These are phyloP conservation scores for Pleurotus citrinopileatus DNA, from an alignment of 768 basidiomycete species.

Conservation along the genomic window DNA sequence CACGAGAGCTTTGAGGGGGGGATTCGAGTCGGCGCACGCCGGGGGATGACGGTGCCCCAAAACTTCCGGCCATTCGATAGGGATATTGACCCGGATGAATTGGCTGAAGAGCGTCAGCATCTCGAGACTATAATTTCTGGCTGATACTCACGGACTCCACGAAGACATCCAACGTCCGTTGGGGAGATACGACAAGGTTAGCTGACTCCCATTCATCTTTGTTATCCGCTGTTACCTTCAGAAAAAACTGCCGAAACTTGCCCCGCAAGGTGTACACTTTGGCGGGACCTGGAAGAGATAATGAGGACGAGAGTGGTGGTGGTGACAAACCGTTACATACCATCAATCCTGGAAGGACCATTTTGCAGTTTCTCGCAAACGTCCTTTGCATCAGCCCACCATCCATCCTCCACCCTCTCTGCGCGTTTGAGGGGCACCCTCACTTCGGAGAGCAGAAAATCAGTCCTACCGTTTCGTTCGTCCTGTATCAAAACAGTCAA, in stretches of 20 bases:
- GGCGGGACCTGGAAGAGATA: constrained; percentile 49
- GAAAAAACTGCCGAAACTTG: constrained; percentile 65
- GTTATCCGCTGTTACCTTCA: constrained; percentile 56
- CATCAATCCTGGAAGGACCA: constrained; percentile 67
- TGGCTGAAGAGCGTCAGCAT: constrained; percentile 3
- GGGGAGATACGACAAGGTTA: constrained; percentile 52
- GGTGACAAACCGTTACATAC: constrained; percentile 28
- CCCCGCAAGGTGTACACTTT: constrained; percentile 66
- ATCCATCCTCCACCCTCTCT: constrained; percentile 50
- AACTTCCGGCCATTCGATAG: not conserved
- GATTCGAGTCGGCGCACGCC: not conserved
- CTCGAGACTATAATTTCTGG: not conserved
- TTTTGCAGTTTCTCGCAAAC: constrained; percentile 56
- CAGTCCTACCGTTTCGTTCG: constrained; percentile 46
- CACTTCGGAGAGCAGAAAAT: constrained; percentile 65
- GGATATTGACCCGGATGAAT: not conserved
- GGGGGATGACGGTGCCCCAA: not conserved
- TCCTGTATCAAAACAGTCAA: constrained; percentile 71
- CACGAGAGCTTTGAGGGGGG: not conserved
- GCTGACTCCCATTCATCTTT: constrained; percentile 47
- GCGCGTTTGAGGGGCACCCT: constrained; percentile 50
- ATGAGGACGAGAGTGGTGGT: constrained; percentile 6
- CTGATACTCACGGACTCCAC: constrained; percentile 54
- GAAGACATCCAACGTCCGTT: constrained; percentile 54
- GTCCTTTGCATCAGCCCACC: constrained; percentile 70